Conservation (phyloP, 1,139 yeast species). For the Yamadazyma membranifaciens region DNA sequence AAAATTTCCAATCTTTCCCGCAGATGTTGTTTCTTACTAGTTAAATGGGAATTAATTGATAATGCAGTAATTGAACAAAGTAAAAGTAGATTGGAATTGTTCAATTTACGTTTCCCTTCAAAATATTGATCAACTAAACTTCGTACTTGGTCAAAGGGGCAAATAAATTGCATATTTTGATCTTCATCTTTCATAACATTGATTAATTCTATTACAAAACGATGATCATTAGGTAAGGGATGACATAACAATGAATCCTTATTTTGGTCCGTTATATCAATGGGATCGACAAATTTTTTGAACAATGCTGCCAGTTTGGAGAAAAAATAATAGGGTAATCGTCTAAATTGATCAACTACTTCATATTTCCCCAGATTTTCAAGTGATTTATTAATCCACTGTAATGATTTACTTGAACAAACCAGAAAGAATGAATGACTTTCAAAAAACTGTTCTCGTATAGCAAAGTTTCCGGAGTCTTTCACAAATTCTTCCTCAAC, state of each 20-base stretch:
- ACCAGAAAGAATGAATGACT: conserved; percentile 40
- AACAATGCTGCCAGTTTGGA: conserved; percentile 20
- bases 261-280: conserved; percentile 22
- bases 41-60: conserved; percentile 7
- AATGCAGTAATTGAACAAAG: conserved; percentile 9
- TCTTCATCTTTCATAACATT: conserved; percentile 17
- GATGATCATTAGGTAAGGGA: conserved; percentile 29
- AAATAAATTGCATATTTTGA: conserved; percentile 13
- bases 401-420: conserved; percentile 34
- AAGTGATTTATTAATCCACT: conserved; percentile 30
- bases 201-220: conserved; percentile 23
- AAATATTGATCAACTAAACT: conserved; percentile 24
- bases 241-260: conserved; percentile 20
- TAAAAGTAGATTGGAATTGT: conserved; percentile 11
- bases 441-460: conserved; percentile 29
- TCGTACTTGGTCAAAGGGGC: conserved; percentile 17
- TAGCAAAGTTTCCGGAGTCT: neutral
- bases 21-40: conserved; percentile 1
- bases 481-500: no score
- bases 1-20: neutral
- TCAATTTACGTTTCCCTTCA: conserved; percentile 6
- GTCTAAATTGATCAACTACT: conserved; percentile 28
- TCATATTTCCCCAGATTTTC: conserved; percentile 20
- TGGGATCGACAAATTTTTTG: conserved; percentile 36
- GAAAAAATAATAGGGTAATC: conserved; percentile 29